Evolutionary conservation across 148 eudicot genomes (phyloP).

Genomic region (Suaeda aralocaspica): DNA sequence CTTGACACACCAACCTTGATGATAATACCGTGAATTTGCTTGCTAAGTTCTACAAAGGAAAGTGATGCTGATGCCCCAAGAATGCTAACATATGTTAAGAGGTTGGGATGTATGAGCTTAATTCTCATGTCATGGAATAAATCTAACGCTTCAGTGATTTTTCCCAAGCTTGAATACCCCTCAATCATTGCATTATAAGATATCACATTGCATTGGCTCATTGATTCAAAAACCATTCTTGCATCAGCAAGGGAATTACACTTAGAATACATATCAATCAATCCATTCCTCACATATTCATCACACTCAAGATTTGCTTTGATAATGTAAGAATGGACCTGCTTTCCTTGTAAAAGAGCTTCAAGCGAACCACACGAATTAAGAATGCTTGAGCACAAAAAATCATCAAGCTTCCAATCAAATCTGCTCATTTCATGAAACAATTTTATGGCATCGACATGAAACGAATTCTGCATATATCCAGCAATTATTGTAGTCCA

Average conservation of each 20-base stretch:
- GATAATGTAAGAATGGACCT: slow-evolving; percentile 50
- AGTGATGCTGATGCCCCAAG: slow-evolving; percentile 56
- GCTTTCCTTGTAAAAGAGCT: slow-evolving; percentile 49
- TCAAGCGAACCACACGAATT: slow-evolving; percentile 66
- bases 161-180: slow-evolving; percentile 58
- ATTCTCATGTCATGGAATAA: slow-evolving; percentile 55
- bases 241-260: slow-evolving; percentile 54
- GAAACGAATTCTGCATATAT: slow-evolving; percentile 58
- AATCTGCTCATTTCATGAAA: slow-evolving; percentile 45
- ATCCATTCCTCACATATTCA: slow-evolving; percentile 59
- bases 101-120: slow-evolving; percentile 39
- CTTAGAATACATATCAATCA: slow-evolving; percentile 76
- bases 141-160: slow-evolving; percentile 44
- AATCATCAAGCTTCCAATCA: slow-evolving; percentile 56
- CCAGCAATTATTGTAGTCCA: slow-evolving; percentile 82
- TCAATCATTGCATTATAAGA: slow-evolving; percentile 75
- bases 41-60: slow-evolving; percentile 35
- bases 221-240: slow-evolving; percentile 43
- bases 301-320: slow-evolving; percentile 52
- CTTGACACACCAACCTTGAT: slow-evolving; percentile 40
- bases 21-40: slow-evolving; percentile 50
- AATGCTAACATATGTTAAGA: slow-evolving; percentile 57
- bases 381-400: slow-evolving; percentile 60
- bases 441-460: slow-evolving; percentile 45
- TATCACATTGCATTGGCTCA: slow-evolving; percentile 30